Evolutionary conservation across 202 grass and related monocot species (phyloP), one percentile per base, ranked within the genome.

Genomic region (Schoenoplectus tabernaemontani): DNA sequence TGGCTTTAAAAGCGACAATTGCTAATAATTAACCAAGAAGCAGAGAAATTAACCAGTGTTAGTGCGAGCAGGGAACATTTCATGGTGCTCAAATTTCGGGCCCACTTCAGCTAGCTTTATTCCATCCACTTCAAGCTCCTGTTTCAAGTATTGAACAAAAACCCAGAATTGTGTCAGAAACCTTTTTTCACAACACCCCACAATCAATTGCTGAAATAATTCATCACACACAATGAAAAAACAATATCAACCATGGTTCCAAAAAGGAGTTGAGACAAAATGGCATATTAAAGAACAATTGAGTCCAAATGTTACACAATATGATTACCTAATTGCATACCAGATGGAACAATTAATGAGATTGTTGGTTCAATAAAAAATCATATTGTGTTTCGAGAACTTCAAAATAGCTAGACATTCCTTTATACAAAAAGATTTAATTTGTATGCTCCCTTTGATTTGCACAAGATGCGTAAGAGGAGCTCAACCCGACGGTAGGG

Each of bases 11-110:
- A 84, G 54, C 32, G 30, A 82, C 46, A 32, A 78, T 81, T 67
- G 37, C 11, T 69, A 43, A 78, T 75, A 51, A 73, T 47, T 46
- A 66, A 53, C 32, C 39, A 24, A 66, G n/a, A 72, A 54, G 44
- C 13, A 79, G 32, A 73, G 61, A 60, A 6, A 81, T 9, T 68
- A 65, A 94, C 95, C 91, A 63, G 91, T 97, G 88, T 97, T 94
- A 41, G 84, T 94, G 39, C 91, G 94, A 83, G 91, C 83, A 83
- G 94, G 94, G 82, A 93, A 97, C 91, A 93, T 87, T 83, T 97
- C 91, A 89, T 97, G 94, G 80, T 93, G 86, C 84, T 97, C 94
- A 89, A 97, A 97, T 85, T 90, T 92, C 59, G 89, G 91, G 22
- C 95, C 95, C 67, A 97, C 82, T 64, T 94, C 80, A 61, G 82